Conservation (phyloP, 768 basidiomycete species). For the Collybiopsis confluens region DNA sequence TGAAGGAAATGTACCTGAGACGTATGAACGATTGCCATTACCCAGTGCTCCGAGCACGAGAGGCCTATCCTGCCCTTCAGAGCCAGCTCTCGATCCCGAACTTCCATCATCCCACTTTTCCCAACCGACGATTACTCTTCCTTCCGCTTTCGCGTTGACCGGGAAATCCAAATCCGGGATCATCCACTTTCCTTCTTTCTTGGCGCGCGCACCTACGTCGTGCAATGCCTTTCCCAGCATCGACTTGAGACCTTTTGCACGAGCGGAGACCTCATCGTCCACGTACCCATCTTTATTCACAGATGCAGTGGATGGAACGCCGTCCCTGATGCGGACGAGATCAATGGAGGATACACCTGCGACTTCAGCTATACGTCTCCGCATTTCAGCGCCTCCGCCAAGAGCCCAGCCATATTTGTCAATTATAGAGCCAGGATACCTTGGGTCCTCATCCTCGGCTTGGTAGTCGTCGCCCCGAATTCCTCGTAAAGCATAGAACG, state of each 20-base stretch:
- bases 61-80: too few species aligned
- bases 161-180: slow-evolving; percentile 93
- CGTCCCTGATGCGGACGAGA: slow-evolving; percentile 72
- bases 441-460: neutral
- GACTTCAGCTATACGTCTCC: slow-evolving; percentile 6
- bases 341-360: slow-evolving; percentile 70
- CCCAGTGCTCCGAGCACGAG: too few species aligned
- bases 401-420: slow-evolving; percentile 1
- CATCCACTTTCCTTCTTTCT: neutral
- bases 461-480: slow-evolving; percentile 62
- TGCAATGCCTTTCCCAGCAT: slow-evolving; percentile 55
- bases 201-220: neutral
- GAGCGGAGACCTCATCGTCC: slow-evolving; percentile 68
- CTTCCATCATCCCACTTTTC: slow-evolving; percentile 38
- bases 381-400: slow-evolving; percentile 2
- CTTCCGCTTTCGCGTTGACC: slow-evolving; percentile 91
- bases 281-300: slow-evolving; percentile 51
- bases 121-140: slow-evolving; percentile 91
- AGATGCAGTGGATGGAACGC: slow-evolving; percentile 55
- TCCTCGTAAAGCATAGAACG: slow-evolving; percentile 74
- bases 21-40: too few species aligned
- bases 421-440: neutral
- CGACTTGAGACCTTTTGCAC: slow-evolving; percentile 70
- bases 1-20: too few species aligned
- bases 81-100: too few species aligned